phyloP scores from a whole-genome alignment of 208 protist genomes.

The Plasmodiophora brassicae region DNA sequence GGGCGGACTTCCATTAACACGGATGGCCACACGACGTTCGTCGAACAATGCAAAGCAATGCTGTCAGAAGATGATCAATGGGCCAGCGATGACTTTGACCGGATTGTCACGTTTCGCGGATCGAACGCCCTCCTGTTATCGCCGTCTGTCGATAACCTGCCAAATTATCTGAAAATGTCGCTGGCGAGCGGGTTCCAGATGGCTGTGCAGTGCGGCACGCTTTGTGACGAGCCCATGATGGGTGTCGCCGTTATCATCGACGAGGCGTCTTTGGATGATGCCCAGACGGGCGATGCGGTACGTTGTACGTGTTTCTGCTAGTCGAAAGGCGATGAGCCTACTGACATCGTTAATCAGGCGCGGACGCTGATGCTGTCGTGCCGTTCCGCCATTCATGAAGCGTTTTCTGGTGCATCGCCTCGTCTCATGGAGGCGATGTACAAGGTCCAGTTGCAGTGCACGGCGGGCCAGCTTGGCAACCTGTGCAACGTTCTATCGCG shows the following conservation, averaged over 20 bases:
- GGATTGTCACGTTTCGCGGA: no score
- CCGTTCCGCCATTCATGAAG: constrained; percentile 68
- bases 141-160: no score
- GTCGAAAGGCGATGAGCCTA: no score
- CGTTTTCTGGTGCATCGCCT: constrained; percentile 75
- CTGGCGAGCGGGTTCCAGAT: constrained; percentile 93
- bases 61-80: no score
- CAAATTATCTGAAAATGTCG: no score
- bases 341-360: no score
- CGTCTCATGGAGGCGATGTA: constrained; percentile 93
- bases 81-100: no score
- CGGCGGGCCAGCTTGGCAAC: constrained; percentile 57
- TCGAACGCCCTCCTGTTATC: no score
- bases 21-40: no score
- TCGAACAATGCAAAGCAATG: no score
- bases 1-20: no score
- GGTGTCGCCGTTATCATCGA: constrained; percentile 69
- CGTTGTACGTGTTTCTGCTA: no score
- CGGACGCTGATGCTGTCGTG: background rate
- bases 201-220: constrained; percentile 79
- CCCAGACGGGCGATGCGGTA: constrained; percentile 45
- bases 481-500: constrained; percentile 56
- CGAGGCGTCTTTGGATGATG: background rate
- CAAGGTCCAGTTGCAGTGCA: constrained; percentile 84
- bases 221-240: constrained; percentile 93